Base-by-base conservation (phyloP, 495 filamentous ascomycete species). In the Lineolata rhizophorae region DNA sequence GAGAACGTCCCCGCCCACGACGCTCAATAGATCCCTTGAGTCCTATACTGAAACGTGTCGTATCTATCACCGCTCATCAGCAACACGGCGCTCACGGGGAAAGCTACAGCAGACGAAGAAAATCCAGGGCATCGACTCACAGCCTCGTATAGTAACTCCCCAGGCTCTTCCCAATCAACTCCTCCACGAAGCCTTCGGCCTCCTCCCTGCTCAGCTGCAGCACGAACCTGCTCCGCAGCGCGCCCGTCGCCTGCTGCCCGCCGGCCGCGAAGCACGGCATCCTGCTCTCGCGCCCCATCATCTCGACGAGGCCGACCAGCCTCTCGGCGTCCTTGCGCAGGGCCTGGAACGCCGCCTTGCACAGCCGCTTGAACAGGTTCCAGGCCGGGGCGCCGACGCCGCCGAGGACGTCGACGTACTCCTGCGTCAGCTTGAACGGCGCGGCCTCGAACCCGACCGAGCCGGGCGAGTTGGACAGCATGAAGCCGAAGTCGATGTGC, bases 401-500 rank as follows among this genome's bases (percentile, higher is more conserved):
- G 15, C 74, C 76, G 14, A 81, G 51, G 20, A 80, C 70, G 35
- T 81, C 75, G 24, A 81, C 64, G 46, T 80, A 81, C 40, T 81
- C 75, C 39, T 72, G 62, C 19, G 75, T 79, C 14, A 81, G 55
- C 52, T 81, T 81, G 52, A 81, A 81, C 8, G 75, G 76, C 17
- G 75, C 75, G 15, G 74, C 73, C 48, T 81, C 75, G 43, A 79
- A 80, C 28, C 76, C 73, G 35, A 81, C 72, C 18, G 63, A 65
- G 2, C 75, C 75, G 12, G 75, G 75, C 12, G 73, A 77, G 47
- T 81, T 81, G 4, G 69, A 75, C 28, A 81, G 59, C 75, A 81
- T 81, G 48, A 81, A 81, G 28, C 75, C 75, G 47, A 81, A 81
- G 50, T 81, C 75, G 36, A 81, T 81, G 45, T 81, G 75, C 36